A percentile compares a stretch with the other conserved stretches of the same genome.
These are phyloP conservation scores for Paulownia fortunei DNA, from an alignment of 257 asterid species.

Conservation along the genomic window DNA sequence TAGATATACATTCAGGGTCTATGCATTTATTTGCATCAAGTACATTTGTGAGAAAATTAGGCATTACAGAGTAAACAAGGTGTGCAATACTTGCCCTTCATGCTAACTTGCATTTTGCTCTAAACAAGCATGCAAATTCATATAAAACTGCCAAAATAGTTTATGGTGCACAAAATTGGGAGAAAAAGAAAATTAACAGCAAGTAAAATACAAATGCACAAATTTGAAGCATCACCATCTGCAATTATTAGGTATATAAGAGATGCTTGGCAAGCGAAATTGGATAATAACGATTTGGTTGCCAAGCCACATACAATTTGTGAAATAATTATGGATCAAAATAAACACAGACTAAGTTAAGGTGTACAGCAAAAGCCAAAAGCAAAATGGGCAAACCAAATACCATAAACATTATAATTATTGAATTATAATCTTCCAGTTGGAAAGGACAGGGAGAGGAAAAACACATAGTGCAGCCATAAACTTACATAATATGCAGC, in stretches of 20 bases:
- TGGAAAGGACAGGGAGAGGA: background rate
- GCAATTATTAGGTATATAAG: background rate
- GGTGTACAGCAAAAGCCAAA: background rate
- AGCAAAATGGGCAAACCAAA: background rate
- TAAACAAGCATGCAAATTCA: background rate
- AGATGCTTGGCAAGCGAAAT: background rate
- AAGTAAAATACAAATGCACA: background rate
- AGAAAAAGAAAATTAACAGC: background rate
- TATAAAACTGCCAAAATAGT: background rate
- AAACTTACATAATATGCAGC: conserved; percentile 94
- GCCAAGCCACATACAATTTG: background rate
- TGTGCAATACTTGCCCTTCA: background rate
- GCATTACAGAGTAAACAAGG: background rate
- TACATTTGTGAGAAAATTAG: too few relatives aligned
- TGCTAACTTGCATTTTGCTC: background rate
- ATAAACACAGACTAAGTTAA: background rate
- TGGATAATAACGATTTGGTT: background rate
- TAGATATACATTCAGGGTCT: too few relatives aligned
- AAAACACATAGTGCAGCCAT: conserved; percentile 13
- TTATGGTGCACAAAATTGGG: background rate
- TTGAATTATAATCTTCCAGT: background rate
- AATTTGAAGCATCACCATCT: conserved; percentile 5
- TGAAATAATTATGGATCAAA: background rate
- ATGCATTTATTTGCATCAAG: too few relatives aligned
- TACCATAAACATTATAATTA: conserved; percentile 11